Base-by-base conservation (phyloP, 2,329 filamentous ascomycete genomes). In the Ophioceras dolichostomum region DNA sequence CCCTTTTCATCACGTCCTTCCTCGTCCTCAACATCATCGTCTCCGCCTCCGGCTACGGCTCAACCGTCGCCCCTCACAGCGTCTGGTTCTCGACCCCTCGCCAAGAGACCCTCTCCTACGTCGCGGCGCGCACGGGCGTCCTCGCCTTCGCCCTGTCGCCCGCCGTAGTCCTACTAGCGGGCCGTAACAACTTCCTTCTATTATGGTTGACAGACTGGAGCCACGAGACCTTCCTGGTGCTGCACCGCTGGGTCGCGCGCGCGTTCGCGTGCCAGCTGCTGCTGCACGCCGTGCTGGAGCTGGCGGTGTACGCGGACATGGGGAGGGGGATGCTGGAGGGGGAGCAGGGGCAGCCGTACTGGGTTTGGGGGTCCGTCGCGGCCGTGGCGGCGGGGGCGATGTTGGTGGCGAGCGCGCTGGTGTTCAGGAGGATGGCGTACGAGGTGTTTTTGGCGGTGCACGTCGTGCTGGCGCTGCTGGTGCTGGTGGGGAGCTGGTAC, bases 161-260 rank as follows among this genome's bases (percentile, higher is more conserved):
- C n/a, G 44, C 70, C 0, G 35, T 62, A 0, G 47, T 70, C 10
- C 54, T 72, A 3, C 69, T 62, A 37, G 54, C 60, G 0, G 52
- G 58, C 0, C 52, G 68, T 1, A 70, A 72, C 43, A 70, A 65
- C 37, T 17, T 70, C 3, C 54, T 69, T 0, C 54, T 70, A 0
- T n/a, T n/a, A n/a, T 64, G 58, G 51, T 29, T 68, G 2, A 69
- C 68, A 3, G 58, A 65, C 43, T 71, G 67, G 65, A 60, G 55
- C 1, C 61, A 67, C 41, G 57, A 58, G 0, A 71, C 68, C 0
- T 70, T 57, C 37, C 41, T 70, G 3, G 47, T 70, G 0, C 51
- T 70, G 0, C 68, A 73, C 42, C 56, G 66, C 10, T 70, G 64
- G 64, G 49, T 67, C 2, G 67, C 65, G 1, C 49, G 57, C 17